These are phyloP conservation scores for Zasmidium angulare DNA, from an alignment of 2,329 filamentous ascomycete species.

Conservation along the genomic window DNA sequence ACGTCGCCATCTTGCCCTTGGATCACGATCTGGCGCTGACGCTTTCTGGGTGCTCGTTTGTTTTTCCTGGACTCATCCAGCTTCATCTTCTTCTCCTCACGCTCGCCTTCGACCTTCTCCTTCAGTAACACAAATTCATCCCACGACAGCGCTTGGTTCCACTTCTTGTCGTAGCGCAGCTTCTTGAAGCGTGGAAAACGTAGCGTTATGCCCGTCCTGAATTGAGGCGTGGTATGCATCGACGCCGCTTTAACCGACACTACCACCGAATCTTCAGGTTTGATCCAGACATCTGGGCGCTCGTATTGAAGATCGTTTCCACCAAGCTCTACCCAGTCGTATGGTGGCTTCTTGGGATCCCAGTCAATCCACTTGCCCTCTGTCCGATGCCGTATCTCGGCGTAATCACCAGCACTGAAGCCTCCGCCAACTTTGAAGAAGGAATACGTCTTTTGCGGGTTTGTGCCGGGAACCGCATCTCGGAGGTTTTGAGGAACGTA, in stretches of 20 bases:
- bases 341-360: conserved; percentile 75
- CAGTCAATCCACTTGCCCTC: conserved; percentile 90
- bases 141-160: conserved; percentile 75
- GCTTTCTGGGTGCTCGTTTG: conserved; percentile 55
- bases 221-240: conserved; percentile 72
- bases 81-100: conserved; percentile 71
- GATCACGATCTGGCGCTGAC: conserved; percentile 70
- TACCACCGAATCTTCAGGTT: conserved; percentile 82
- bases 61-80: conserved; percentile 68
- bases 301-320: conserved; percentile 75
- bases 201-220: conserved; percentile 73
- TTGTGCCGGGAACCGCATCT: conserved; percentile 26
- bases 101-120: conserved; percentile 66
- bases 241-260: conserved; percentile 85
- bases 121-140: conserved; percentile 76
- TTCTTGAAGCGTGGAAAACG: conserved; percentile 88
- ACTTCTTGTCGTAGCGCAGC: conserved; percentile 77
- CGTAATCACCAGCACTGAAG: conserved; percentile 81
- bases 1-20: conserved; percentile 63
- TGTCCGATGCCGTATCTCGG: conserved; percentile 75
- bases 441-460: conserved; percentile 78
- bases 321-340: conserved; percentile 75
- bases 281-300: conserved; percentile 88
- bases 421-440: conserved; percentile 99
- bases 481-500: conserved; percentile 7